Evolutionary conservation across 1,284 basidiomycete genomes (phyloP).

Genomic region (Ceratobasidium sp.): DNA sequence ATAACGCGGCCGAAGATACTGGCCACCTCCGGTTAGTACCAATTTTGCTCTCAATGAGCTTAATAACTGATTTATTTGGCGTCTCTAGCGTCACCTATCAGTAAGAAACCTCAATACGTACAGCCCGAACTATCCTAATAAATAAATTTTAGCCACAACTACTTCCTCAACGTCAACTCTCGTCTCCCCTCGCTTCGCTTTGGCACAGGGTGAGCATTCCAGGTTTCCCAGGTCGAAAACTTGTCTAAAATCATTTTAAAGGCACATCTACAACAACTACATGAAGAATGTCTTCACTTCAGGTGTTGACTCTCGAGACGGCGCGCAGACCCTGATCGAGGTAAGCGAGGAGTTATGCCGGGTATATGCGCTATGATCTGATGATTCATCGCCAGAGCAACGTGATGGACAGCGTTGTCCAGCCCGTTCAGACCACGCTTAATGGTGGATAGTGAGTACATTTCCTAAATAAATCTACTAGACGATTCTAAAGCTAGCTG

Average conservation of each 20-base stretch:
- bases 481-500: not conserved
- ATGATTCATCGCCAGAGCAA: slow-evolving; percentile 12
- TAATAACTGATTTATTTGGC: not conserved
- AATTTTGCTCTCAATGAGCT: not conserved
- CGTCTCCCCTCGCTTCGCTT: slow-evolving; percentile 55
- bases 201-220: slow-evolving; percentile 51
- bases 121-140: not conserved
- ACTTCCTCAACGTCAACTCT: slow-evolving; percentile 51
- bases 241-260: not conserved
- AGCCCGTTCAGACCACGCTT: slow-evolving; percentile 11
- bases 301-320: slow-evolving; percentile 47
- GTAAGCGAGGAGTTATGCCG: not conserved
- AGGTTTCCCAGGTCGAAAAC: not conserved
- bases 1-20: slow-evolving; percentile 41
- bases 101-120: slow-evolving; percentile 11
- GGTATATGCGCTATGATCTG: slow-evolving; percentile 8
- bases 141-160: slow-evolving; percentile 40
- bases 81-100: slow-evolving; percentile 40
- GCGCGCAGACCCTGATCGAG: slow-evolving; percentile 48
- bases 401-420: slow-evolving; percentile 18
- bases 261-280: slow-evolving; percentile 50
- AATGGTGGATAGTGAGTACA: slow-evolving; percentile 38
- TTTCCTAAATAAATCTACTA: not conserved
- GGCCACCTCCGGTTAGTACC: slow-evolving; percentile 37
- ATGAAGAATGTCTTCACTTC: slow-evolving; percentile 50